These are phyloP conservation scores for Aegle marmelos DNA, from an alignment of 345 rosid species.

Conservation along the genomic window DNA sequence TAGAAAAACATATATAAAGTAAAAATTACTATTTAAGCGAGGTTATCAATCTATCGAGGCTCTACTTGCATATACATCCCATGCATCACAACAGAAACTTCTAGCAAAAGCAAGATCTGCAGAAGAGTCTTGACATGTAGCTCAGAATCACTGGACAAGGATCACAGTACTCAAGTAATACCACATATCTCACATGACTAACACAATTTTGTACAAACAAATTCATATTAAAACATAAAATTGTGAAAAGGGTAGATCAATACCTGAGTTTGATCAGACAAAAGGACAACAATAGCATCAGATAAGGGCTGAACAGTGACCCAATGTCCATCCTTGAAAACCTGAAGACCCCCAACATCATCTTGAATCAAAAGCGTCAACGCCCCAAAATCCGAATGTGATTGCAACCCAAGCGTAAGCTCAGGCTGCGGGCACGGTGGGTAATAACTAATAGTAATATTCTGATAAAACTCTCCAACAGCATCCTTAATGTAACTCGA, in stretches of 20 bases:
- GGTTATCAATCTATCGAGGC: too few species aligned
- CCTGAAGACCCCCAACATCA: slow-evolving; percentile 79
- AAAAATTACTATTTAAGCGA: too few species aligned
- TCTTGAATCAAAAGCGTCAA: slow-evolving; percentile 83
- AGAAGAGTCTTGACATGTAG: background rate
- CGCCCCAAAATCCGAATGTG: slow-evolving; percentile 86
- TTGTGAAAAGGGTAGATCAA: background rate
- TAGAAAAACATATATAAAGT: background rate
- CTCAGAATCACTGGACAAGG: background rate
- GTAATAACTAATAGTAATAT: slow-evolving; percentile 77
- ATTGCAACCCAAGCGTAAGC: slow-evolving; percentile 80
- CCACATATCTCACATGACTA: background rate
- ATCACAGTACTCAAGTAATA: background rate
- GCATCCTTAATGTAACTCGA: slow-evolving; percentile 51
- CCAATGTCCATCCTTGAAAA: slow-evolving; percentile 68
- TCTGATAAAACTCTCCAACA: slow-evolving; percentile 80
- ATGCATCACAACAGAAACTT: too few species aligned
- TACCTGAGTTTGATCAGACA: slow-evolving; percentile 90
- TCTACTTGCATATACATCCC: too few species aligned
- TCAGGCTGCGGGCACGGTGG: slow-evolving; percentile 95
- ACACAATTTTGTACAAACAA: background rate
- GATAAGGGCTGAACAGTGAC: slow-evolving; percentile 51
- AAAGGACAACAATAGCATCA: slow-evolving; percentile 65
- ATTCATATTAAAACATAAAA: background rate
- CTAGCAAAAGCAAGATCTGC: background rate